Base-by-base conservation (phyloP, 306 rosid genomes). In the Phaseolus lunatus region DNA sequence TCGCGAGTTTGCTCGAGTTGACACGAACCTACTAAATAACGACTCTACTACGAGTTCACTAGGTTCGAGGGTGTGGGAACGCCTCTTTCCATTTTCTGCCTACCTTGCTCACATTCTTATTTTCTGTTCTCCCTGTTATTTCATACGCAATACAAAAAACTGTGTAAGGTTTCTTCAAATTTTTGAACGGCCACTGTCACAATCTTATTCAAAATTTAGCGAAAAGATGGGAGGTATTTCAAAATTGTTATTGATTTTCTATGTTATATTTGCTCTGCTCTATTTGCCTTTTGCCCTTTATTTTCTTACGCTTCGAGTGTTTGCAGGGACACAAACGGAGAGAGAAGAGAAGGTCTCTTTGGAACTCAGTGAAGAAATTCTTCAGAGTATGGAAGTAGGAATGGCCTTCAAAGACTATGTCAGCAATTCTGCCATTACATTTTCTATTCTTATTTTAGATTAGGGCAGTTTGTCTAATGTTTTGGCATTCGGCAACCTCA, bases 321-420 rank as follows among this genome's bases (percentile, higher is more conserved):
- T 44, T 43, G 54, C 72, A 88, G 92, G 96, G 78, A 81, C 81
- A 8, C 92, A 75, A 80, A 48, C 79, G 9, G 98, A 95, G 82
- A 82, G 93, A 82, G 98, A 95, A 83, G 98, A 95, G 47, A 95
- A 95, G 85, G 97, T 86, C 2, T 92, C 97, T 24, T 45, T 95
- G 91, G 98, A 95, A 80, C 89, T 92, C 47, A 95, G 92, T 7
- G 97, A 95, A 85, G 98, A 92, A 81, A 88, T 92, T 80, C 87
- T 92, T 81, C 98, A 89, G 57, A 92, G 98, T 86, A 95, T 95
- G 98, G 98, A 95, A 90, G 97, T 95, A 14, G 98, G 98, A 79
- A 86, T 95, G 91, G 84, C 93, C 39, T 95, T 95, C 83, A 88
- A 91, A 85, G 98, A 92, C 85, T 95, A 92, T 62, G 98, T 92